Evolutionary conservation across 495 filamentous ascomycete genomes (phyloP), one percentile per base, ranked within the genome.

Genomic region (Cetradonia linearis): DNA sequence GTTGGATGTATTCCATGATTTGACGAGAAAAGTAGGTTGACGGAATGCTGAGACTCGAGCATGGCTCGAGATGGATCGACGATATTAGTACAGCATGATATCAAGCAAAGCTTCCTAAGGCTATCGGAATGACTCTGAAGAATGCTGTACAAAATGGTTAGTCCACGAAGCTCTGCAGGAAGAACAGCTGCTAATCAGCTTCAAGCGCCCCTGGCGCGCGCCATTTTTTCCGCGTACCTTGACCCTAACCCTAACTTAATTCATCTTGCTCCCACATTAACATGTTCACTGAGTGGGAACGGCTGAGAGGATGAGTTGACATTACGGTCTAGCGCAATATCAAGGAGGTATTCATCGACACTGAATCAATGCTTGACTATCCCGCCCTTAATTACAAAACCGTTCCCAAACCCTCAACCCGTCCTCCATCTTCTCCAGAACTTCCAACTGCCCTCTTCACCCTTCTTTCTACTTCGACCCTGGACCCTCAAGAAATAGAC

Each of bases 401-500:
- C 3, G 18, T 8, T 27, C 5, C 37, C 27, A 11, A 20, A 25
- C 4, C 31, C 23, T 59, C 59, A 63, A 11, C 60, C 46, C 66
- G 57, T 64, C 33, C 65, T 62, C 66, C 75, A 76, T 60, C 74
- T 67, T 61, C 70, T 78, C 84, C 79, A 85, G 68, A 82, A 83
- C 67, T 73, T 85, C 84, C 77, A 86, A 3, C 70, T 73, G 40
- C 83, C 64, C 5, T 70, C 69, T 52, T 78, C 76, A 2, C 71
- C 73, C 49, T 84, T 68, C 56, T 69, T 76, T 27, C 69, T 70
- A 40, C 77, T 75, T 31, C 77, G 71, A 42, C 75, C 78, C 59
- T 84, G 79, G 54, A 95, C 84, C 65, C 89, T 79, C 87, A 86
- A 95, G 69, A 84, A 94, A 73, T 88, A 98, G 34, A 96, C 79